Evolutionary conservation across 208 protist genomes (phyloP).

Genomic region (Trypanosoma theileri): DNA sequence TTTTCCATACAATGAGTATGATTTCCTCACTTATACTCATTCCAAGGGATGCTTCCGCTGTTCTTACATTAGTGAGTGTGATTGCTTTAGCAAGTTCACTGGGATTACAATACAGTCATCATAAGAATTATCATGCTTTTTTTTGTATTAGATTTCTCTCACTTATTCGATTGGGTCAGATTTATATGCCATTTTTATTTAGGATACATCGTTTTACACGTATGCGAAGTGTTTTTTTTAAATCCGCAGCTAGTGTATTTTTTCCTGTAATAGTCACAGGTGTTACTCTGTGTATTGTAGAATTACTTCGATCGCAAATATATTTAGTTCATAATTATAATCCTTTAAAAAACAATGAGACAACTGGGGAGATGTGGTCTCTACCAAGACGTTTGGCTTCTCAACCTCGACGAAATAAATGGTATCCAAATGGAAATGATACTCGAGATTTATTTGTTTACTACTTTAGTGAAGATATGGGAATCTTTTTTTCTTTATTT

Average conservation of each 20-base stretch:
- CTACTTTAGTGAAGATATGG: slow-evolving; percentile 57
- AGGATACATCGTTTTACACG: slow-evolving; percentile 40
- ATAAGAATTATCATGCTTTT: neutral
- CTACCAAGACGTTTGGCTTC: slow-evolving; percentile 12
- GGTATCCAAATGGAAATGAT: slow-evolving; percentile 43
- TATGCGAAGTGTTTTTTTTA: slow-evolving; percentile 32
- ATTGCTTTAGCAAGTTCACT: neutral
- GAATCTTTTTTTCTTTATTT: slow-evolving; percentile 66
- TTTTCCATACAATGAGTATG: slow-evolving; percentile 59
- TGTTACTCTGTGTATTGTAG: slow-evolving; percentile 43
- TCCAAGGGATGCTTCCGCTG: slow-evolving; percentile 51
- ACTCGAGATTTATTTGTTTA: slow-evolving; percentile 44
- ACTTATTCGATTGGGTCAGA: slow-evolving; percentile 59
- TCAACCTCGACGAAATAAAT: slow-evolving; percentile 22
- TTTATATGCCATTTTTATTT: slow-evolving; percentile 54
- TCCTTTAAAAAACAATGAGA: slow-evolving; percentile 14
- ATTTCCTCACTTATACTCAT: slow-evolving; percentile 39
- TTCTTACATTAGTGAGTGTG: slow-evolving; percentile 43
- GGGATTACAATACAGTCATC: slow-evolving; percentile 1
- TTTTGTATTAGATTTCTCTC: slow-evolving; percentile 59
- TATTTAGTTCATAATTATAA: slow-evolving; percentile 48
- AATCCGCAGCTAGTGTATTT: slow-evolving; percentile 41
- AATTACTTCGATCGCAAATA: slow-evolving; percentile 69
- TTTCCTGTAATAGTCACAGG: slow-evolving; percentile 56
- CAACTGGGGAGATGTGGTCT: neutral